Evolutionary conservation across 495 filamentous ascomycete genomes (phyloP), one percentile per base, ranked within the genome.

Genomic region (Aspergillus sclerotiicarbonarius): DNA sequence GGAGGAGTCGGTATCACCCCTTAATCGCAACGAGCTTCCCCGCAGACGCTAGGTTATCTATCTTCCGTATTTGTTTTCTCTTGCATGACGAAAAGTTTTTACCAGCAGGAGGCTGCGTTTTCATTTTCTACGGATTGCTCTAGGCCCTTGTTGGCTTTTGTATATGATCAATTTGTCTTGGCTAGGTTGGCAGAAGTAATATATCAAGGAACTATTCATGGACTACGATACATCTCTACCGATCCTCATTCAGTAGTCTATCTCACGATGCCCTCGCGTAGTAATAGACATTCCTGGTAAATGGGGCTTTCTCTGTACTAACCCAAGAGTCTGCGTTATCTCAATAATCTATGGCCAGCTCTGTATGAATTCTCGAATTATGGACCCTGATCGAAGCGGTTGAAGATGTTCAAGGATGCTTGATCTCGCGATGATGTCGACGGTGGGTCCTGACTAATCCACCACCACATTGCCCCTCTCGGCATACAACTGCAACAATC

Each of bases 361-460:
- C n/a, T n/a, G n/a, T n/a, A n/a, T n/a, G n/a, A n/a, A n/a, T n/a
- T n/a, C n/a, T n/a, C n/a, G n/a, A n/a, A n/a, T n/a, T n/a, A n/a
- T n/a, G n/a, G n/a, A n/a, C n/a, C n/a, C n/a, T n/a, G n/a, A n/a
- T n/a, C n/a, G n/a, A n/a, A n/a, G n/a, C n/a, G n/a, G n/a, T n/a
- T n/a, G n/a, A n/a, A n/a, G n/a, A n/a, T 25, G 25, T 25, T 25
- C 25, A 25, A 25, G 25, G 5, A 25, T 25, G 25, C 5, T 25
- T 25, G 5, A 3, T 25, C 25, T 25, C 25, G 21, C 30, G 20
- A 44, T 44, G 51, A 44, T 54, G 51, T 44, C 13, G 46, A 45
- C 31, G 32, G 57, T 48, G 56, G 62, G 62, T 56, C 43, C 41
- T 60, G 58, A 60, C 58, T 60, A 60, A 60, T 55, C 53, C 18